Conservation (phyloP, 2,329 filamentous ascomycete genomes). For the Clarireedia sp. region DNA sequence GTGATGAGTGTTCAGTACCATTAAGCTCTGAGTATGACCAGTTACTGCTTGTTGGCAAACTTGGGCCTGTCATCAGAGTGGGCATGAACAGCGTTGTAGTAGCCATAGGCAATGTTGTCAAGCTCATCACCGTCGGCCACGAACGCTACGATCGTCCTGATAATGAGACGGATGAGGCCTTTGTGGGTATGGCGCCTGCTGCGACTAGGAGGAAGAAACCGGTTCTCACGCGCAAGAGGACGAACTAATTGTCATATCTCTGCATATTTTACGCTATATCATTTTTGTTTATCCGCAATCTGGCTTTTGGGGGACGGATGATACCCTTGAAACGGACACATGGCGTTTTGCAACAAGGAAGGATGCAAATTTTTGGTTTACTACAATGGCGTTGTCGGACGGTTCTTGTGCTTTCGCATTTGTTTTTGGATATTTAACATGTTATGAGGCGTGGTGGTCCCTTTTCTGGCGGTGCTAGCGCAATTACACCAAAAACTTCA, state of each 20-base stretch:
- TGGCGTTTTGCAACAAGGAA: slow-evolving; percentile 4
- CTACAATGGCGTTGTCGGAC: slow-evolving; percentile 2
- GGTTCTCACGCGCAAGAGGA: slow-evolving; percentile 2
- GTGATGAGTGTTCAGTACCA: slow-evolving; percentile 27
- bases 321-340: slow-evolving; percentile 9
- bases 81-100: slow-evolving; percentile 60
- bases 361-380: background rate
- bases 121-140: slow-evolving; percentile 59
- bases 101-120: slow-evolving; percentile 64
- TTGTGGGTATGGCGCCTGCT: slow-evolving; percentile 20
- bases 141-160: slow-evolving; percentile 47
- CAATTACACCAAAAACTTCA: background rate
- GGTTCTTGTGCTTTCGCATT: too few species aligned
- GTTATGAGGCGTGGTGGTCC: background rate
- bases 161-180: slow-evolving; percentile 20
- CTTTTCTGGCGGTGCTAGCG: background rate
- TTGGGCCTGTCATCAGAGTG: slow-evolving; percentile 57
- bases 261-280: background rate
- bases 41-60: slow-evolving; percentile 54
- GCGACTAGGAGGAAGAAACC: slow-evolving; percentile 5
- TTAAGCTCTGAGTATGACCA: slow-evolving; percentile 23
- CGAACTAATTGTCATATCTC: background rate
- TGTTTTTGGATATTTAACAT: too few species aligned
- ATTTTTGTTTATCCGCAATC: slow-evolving; percentile 2
- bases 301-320: slow-evolving; percentile 6